Base-by-base conservation (phyloP, 257 asterid species). In the Solanum clarkiae region DNA sequence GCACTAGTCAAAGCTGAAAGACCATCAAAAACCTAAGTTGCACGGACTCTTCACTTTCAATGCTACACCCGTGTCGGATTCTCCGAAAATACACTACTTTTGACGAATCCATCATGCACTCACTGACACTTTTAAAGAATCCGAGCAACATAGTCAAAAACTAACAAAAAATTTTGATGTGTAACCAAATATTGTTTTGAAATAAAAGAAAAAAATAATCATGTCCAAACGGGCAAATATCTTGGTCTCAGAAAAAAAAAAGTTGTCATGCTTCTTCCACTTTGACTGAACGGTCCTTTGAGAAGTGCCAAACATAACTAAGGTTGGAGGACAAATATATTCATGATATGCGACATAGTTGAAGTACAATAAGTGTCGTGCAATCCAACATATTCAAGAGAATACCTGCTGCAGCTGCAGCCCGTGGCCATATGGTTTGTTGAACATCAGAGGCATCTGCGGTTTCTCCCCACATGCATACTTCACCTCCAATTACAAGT, bases 351-450 rank as follows among this genome's bases (percentile, higher is more conserved):
- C 40, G n/a, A 13, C n/a, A 45, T 47, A 47, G 20, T 11, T 74
- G 42, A 74, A 51, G 45, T 15, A 10, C 14, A 4, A 2, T 77
- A 77, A 9, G 42, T 51, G 13, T 26, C 8, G 5, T 15, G 63
- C 56, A 15, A 77, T 53, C 29, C 65, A 79, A 9, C 47, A 79
- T 15, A 79, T 79, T 65, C 65, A 79, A 79, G 83, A 79, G 49
- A 79, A 79, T 79, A 94, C 99, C 99, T 89, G 99, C 98, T 55
- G 95, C 98, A 14, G 98, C 99, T 20, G 98, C 99, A 81, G 99
- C 99, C 90, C 99, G 96, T 82, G 99, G 99, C 99, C 99, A 95
- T 90, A 94, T 94, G 84, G 97, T 95, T 88, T 94, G 97, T 65
- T 91, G 97, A 86, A 94, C 92, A 83, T 94, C 86, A 0, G 99